These are phyloP conservation scores for Serendipita vermifera DNA, from an alignment of 768 basidiomycete genomes.

Conservation along the genomic window DNA sequence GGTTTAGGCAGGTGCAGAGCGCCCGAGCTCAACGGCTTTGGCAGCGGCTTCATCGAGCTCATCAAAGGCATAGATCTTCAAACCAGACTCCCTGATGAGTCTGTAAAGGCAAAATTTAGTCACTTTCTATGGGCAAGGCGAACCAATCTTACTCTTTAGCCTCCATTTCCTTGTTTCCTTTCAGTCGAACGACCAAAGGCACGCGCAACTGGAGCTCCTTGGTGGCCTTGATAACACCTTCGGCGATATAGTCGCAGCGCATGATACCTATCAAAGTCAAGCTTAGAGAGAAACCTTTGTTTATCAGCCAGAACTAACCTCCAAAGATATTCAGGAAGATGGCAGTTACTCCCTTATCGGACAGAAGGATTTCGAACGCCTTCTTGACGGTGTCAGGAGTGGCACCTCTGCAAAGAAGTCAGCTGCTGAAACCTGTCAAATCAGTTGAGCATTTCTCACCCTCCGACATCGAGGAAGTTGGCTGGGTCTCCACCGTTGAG, in stretches of 20 bases:
- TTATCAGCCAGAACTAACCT: slow-evolving; percentile 38
- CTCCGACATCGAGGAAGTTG: slow-evolving; percentile 98
- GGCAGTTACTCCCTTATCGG: slow-evolving; percentile 87
- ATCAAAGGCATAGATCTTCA: slow-evolving; percentile 90
- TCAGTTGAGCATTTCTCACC: slow-evolving; percentile 32
- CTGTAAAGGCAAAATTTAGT: slow-evolving; percentile 30
- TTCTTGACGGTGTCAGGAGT: slow-evolving; percentile 99
- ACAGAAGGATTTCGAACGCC: slow-evolving; percentile 88
- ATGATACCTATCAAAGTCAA: slow-evolving; percentile 61
- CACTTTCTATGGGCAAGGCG: background rate
- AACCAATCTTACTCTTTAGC: slow-evolving; percentile 68
- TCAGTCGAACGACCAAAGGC: slow-evolving; percentile 85
- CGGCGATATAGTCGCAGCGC: slow-evolving; percentile 97
- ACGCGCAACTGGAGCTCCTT: slow-evolving; percentile 76
- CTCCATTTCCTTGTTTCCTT: slow-evolving; percentile 93
- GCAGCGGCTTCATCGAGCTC: slow-evolving; percentile 84
- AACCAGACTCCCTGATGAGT: slow-evolving; percentile 83
- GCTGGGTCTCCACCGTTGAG: slow-evolving; percentile 94
- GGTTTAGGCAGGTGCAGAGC: slow-evolving; percentile 1
- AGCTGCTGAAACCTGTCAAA: background rate
- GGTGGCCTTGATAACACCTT: slow-evolving; percentile 96
- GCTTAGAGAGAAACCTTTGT: slow-evolving; percentile 7
- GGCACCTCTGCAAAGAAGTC: slow-evolving; percentile 50
- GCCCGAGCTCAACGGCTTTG: slow-evolving; percentile 52
- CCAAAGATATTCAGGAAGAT: slow-evolving; percentile 99